phyloP scores from a whole-genome alignment of 805 yeast species.

The Tetrapisispora namnaoensis region DNA sequence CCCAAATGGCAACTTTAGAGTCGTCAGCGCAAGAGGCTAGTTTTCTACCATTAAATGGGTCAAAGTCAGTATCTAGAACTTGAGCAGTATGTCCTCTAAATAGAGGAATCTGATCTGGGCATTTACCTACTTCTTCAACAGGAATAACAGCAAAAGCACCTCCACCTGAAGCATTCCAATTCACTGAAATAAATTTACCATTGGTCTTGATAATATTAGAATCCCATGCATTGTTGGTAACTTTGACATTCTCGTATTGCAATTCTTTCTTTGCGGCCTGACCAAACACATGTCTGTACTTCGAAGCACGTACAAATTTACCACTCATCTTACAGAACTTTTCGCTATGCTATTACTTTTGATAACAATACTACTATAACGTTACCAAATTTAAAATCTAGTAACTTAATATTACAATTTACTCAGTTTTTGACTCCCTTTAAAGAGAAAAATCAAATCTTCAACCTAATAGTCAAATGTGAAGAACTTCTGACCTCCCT shows the following conservation, averaged over 20 bases:
- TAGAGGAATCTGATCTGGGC: constrained; percentile 86
- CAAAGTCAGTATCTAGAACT: constrained; percentile 90
- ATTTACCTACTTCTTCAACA: constrained; percentile 73
- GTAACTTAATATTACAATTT: too few species aligned
- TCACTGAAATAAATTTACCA: constrained; percentile 75
- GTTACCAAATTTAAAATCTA: too few species aligned
- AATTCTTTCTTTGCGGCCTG: constrained; percentile 56
- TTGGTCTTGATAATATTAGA: constrained; percentile 81
- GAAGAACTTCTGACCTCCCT: too few species aligned
- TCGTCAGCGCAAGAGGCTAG: constrained; percentile 78
- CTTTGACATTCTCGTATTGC: constrained; percentile 43
- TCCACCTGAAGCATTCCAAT: constrained; percentile 94
- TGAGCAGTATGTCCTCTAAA: constrained; percentile 95
- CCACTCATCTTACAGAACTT: constrained; percentile 41
- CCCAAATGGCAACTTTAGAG: constrained; percentile 76
- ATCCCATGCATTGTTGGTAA: constrained; percentile 93
- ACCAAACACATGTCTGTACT: constrained; percentile 93
- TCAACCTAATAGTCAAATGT: too few species aligned
- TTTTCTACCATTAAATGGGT: constrained; percentile 73
- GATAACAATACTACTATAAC: too few species aligned
- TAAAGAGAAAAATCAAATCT: too few species aligned
- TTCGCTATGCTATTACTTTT: too few species aligned
- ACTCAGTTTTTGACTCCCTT: too few species aligned
- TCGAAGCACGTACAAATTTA: constrained; percentile 90
- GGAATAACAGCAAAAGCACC: constrained; percentile 97